These are phyloP conservation scores for Epichloe typhina DNA, from an alignment of 2,329 filamentous ascomycete species.

Conservation along the genomic window DNA sequence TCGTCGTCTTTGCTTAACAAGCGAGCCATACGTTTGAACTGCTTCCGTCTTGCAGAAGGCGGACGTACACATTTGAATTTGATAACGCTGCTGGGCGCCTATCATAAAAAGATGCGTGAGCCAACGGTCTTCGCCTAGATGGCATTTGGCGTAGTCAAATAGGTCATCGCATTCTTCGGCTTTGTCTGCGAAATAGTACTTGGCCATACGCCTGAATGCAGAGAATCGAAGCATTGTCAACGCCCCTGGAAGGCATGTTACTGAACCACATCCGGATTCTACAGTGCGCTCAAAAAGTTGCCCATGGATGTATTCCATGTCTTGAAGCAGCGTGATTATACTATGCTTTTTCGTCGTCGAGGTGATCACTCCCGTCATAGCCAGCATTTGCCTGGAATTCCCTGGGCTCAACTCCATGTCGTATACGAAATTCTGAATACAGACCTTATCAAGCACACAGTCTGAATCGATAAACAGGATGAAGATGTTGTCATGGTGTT, in stretches of 20 bases:
- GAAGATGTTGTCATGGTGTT: conserved; percentile 81
- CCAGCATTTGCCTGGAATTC: conserved; percentile 83
- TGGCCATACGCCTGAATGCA: conserved; percentile 91
- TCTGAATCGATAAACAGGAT: conserved; percentile 96
- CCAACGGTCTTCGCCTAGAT: conserved; percentile 92
- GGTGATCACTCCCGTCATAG: conserved; percentile 96
- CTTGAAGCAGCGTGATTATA: conserved; percentile 82
- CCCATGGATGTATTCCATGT: conserved; percentile 97
- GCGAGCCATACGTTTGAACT: conserved; percentile 71
- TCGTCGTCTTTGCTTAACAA: conserved; percentile 85
- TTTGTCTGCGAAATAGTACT: conserved; percentile 97
- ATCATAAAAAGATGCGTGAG: conserved; percentile 99
- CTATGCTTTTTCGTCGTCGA: conserved; percentile 82
- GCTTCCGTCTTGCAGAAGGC: conserved; percentile 98
- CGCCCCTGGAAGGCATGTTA: conserved; percentile 91
- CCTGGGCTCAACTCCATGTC: conserved; percentile 97
- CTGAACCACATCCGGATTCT: conserved; percentile 84
- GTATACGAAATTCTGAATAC: conserved; percentile 94
- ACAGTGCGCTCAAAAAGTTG: conserved; percentile 93
- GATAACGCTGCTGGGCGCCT: conserved; percentile 79
- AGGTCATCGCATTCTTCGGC: conserved; percentile 90
- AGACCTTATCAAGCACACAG: conserved; percentile 82
- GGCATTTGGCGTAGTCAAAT: conserved; percentile 93
- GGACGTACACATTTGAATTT: conserved; percentile 95
- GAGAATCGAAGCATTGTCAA: conserved; percentile 92